A percentile compares a stretch with the other conserved stretches of the same genome.
Evolutionary conservation across 2,329 filamentous ascomycete genomes (phyloP).

Genomic region (Diaporthe citrichinensis): DNA sequence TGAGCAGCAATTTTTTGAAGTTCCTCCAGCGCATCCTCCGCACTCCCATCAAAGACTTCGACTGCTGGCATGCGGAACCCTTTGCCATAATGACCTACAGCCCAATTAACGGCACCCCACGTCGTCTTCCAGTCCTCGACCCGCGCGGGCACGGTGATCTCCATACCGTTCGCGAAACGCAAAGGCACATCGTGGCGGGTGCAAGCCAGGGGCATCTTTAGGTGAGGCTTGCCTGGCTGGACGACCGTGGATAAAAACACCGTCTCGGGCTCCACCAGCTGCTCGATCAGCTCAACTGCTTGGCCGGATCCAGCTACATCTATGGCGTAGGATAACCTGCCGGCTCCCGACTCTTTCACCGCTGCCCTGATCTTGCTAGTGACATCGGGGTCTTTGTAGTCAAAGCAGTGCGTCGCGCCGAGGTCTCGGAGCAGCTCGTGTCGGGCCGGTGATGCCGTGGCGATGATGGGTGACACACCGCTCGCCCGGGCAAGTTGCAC

Average conservation of each 20-base stretch:
- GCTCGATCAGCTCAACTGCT: not conserved
- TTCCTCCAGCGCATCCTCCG: conserved; percentile 4
- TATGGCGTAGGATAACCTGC: conserved; percentile 2
- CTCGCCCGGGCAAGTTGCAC: conserved; percentile 9
- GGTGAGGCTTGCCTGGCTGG: not conserved
- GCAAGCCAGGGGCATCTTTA: conserved; percentile 7
- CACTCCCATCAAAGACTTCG: conserved; percentile 5
- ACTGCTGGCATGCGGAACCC: not conserved
- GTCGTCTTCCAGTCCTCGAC: conserved; percentile 15
- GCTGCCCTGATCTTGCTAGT: conserved; percentile 1
- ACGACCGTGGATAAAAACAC: not conserved
- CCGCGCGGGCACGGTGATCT: conserved; percentile 7
- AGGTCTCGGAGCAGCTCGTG: not conserved
- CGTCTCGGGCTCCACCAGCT: not conserved
- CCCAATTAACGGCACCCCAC: not conserved
- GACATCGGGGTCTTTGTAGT: conserved; percentile 8
- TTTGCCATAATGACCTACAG: conserved; percentile 6
- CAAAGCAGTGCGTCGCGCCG: conserved; percentile 7
- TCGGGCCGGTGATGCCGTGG: conserved; percentile 1
- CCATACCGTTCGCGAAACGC: not conserved
- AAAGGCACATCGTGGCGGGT: not conserved
- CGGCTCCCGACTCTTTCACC: not conserved
- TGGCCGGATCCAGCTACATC: not conserved
- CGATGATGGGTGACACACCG: conserved; percentile 2
- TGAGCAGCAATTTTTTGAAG: conserved; percentile 12